Base-by-base conservation (phyloP, 2,329 filamentous ascomycete species). In the Aureobasidium pullulans region DNA sequence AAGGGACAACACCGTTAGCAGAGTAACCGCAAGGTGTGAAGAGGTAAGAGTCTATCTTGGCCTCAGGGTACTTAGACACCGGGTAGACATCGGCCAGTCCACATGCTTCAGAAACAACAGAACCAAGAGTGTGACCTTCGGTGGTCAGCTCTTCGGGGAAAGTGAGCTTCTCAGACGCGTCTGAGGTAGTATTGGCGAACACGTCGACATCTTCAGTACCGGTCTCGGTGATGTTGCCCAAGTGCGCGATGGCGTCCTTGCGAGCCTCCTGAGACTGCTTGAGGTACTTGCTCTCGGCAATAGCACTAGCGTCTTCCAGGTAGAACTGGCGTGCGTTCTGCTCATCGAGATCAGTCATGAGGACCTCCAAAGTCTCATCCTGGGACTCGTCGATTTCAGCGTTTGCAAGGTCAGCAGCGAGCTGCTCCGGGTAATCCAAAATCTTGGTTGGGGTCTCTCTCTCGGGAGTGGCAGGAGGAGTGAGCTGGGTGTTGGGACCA, bases 11-110 rank as follows among this genome's bases (percentile, higher is more conserved):
- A 57, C 91, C 94, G 69, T 99, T 99, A 72, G 94, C 94, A 6
- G 92, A 96, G 76, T 96, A 99, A 61, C 94, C 94, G 70, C 94
- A 99, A 0, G 94, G 94, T 0, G 89, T 91, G 78, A 99, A 99
- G 58, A 96, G 83, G 73, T 97, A 99, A 23, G 94, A 90, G 67
- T 99, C 94, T 65, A 99, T 90, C 61, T 90, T 88, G 23, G 94
- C 89, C 66, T 96, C 93, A 0, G 94, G 92, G 71, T 96, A 97
- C 73, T 88, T 87, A 61, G 85, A 85, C 46, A 84, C 85, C 5
- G 94, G 88, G 69, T 97, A 99, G 62, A 99, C 86, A 63, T 91
- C 87, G 16, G 91, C 87, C 49, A 99, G 82, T 53, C 94, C 94
- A 73, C 90, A 97, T 62, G 82, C 81, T 67, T 97, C 89, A 15